Base-by-base conservation (phyloP, 495 filamentous ascomycete species). In the Aspergillus homomorphus region DNA sequence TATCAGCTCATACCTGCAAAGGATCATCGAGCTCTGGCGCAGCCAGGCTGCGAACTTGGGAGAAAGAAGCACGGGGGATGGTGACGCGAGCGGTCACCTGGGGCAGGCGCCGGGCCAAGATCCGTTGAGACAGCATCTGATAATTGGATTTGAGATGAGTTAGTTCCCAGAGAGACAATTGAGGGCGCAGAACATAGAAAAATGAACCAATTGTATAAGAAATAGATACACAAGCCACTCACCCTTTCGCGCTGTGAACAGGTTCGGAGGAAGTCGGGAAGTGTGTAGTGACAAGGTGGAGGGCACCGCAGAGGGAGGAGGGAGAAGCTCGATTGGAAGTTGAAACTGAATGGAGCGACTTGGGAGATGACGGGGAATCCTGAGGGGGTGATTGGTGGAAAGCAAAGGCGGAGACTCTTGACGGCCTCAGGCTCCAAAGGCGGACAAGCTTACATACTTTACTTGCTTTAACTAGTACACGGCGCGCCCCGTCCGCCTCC, bases 21-120 rank as follows among this genome's bases (percentile, higher is more conserved):
- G 91, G 90, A 67, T 96, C 91, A 54, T 90, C 84, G 43, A 82
- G 73, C 44, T 88, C 85, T 46, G 76, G 82, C 64, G 87, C 78
- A 28, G 75, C 75, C 21, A 79, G 72, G 54, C 68, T 70, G 48
- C 72, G 77, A 70, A 71, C 74, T 77, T 74, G 83, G 69, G 76
- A 83, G 54, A 81, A 69, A 46, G 76, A 59, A 71, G 79, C 68
- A 75, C 77, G 70, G 80, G 83, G 74, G 78, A 74, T 70, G 74
- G 78, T 71, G 72, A 74, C 69, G 73, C 74, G 73, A 55, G 67
- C 69, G 58, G 72, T 72, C 60, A 73, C 67, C 71, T 76, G 73
- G 53, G 75, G 72, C 66, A 79, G 69, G 63, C 75, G 75, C 70
- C 75, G 70, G 62, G 74, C 65, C 62, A 79, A 63, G 63, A 89